phyloP scores from a whole-genome alignment of 768 basidiomycete genomes.

The Rhodotorula diobovata region DNA sequence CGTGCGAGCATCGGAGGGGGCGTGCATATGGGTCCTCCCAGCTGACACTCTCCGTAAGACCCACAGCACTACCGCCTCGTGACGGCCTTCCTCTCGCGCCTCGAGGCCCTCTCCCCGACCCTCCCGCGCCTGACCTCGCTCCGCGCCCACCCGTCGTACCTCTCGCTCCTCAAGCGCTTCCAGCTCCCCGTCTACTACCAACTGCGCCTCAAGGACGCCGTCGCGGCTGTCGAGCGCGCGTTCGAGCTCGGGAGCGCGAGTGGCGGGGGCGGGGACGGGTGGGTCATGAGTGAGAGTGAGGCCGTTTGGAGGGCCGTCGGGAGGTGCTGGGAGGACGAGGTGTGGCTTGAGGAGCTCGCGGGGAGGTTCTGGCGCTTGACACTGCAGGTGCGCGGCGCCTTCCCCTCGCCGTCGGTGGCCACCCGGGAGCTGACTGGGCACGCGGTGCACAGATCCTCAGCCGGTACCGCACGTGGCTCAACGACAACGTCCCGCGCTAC shows the following conservation, averaged over 20 bases:
- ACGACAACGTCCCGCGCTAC: slow-evolving; percentile 52
- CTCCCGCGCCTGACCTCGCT: slow-evolving; percentile 63
- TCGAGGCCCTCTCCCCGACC: slow-evolving; percentile 80
- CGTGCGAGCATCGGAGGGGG: too few species aligned
- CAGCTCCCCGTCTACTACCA: slow-evolving; percentile 97
- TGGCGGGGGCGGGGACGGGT: slow-evolving; percentile 25
- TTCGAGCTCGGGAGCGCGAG: slow-evolving; percentile 48
- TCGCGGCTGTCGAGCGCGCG: slow-evolving; percentile 66
- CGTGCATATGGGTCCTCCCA: too few species aligned
- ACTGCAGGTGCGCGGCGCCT: slow-evolving; percentile 62
- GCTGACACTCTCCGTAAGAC: background rate
- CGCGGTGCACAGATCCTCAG: slow-evolving; percentile 61
- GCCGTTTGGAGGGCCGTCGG: slow-evolving; percentile 68
- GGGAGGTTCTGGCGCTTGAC: slow-evolving; percentile 86
- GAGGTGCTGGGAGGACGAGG: slow-evolving; percentile 78
- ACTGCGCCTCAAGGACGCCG: slow-evolving; percentile 91
- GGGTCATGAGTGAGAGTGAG: slow-evolving; percentile 39
- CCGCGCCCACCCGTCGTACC: slow-evolving; percentile 66
- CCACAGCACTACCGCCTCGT: slow-evolving; percentile 76
- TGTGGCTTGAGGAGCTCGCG: slow-evolving; percentile 75
- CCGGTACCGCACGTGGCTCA: slow-evolving; percentile 75
- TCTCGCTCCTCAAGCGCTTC: slow-evolving; percentile 77
- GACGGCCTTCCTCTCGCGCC: slow-evolving; percentile 70
- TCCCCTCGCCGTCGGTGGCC: background rate
- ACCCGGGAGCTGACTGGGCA: too few species aligned